phyloP scores from a whole-genome alignment of 2,329 filamentous ascomycete genomes.

The Stachybotrys chartarum region DNA sequence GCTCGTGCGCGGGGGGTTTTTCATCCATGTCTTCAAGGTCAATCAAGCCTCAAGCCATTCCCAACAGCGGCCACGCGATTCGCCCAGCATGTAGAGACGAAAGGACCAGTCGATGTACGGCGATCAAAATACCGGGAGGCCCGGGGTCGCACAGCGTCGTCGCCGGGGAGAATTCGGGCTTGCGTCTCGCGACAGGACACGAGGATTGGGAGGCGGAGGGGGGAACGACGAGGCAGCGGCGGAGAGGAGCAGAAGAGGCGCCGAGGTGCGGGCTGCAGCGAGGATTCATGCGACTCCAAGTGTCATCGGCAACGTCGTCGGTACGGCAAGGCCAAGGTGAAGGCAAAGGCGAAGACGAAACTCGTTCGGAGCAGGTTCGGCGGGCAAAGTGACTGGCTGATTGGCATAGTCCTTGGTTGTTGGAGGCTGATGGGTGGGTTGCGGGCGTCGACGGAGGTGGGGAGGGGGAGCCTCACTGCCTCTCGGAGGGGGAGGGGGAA shows the following conservation, averaged over 20 bases:
- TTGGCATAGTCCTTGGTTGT: background rate
- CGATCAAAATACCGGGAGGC: background rate
- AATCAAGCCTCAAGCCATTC: background rate
- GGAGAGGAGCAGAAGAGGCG: background rate
- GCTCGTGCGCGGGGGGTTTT: background rate
- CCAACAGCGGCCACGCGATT: background rate
- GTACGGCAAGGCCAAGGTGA: too few relatives aligned
- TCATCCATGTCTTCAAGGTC: background rate
- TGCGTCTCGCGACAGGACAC: background rate
- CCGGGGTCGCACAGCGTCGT: background rate
- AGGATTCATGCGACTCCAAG: background rate
- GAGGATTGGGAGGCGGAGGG: background rate
- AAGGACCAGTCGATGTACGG: background rate
- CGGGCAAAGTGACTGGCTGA: background rate
- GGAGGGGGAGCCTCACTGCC: conserved; percentile 7
- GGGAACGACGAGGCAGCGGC: background rate
- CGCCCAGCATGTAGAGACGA: background rate
- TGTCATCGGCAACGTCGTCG: background rate
- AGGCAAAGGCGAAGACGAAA: background rate
- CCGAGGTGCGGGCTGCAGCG: background rate
- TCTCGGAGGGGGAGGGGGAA: too few relatives aligned
- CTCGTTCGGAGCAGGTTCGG: background rate
- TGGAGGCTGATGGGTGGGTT: background rate
- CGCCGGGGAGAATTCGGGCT: background rate
- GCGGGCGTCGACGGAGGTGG: conserved; percentile 11